Evolutionary conservation across 805 yeast genomes (phyloP), one percentile per base, ranked within the genome.

Genomic region (Candida quercuum): DNA sequence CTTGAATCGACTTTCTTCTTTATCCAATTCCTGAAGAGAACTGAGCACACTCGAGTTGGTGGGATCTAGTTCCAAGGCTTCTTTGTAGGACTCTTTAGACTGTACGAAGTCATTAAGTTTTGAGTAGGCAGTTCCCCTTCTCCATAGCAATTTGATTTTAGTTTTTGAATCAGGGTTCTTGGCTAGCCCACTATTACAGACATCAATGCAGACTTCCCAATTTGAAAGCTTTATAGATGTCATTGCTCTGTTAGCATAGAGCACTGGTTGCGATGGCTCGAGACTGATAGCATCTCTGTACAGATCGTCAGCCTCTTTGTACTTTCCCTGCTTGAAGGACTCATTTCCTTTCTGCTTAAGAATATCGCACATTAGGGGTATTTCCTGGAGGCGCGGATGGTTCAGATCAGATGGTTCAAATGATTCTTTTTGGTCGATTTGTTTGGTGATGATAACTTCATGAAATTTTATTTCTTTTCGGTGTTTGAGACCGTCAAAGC

Each of bases 171-270:
- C 61, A 3, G 60, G 49, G 5, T 49, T 53, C 5, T 34, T 15
- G 1, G 40, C 33, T 13, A 81, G 55, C 0, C 86, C 89, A 13
- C 50, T 48, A 10, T 69, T 55, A 42, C 84, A 72, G 40, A 73
- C 78, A 15, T 56, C 52, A 3, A 72, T 49, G 3, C 81, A 85
- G 14, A 70, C 58, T 3, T 56, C 48, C 67, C 71, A 78, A 23
- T 71, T 68, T 6, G 61, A 49, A 4, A 77, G 52, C 39, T 78
- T 76, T 28, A 81, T 52, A 43, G 72, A 67, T n/a, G 86, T 67
- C 64, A 78, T 76, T 0, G 93, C 83, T 31, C 82, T 60, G 51
- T 84, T 84, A n/a, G 89, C 72, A 51, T 69, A 78, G 1, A 78
- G 60, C 0, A 80, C 68, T 0, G 88, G 70, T 42, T 76, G 74